Base-by-base conservation (phyloP, 208 protist species). In the Acanthamoeba lenticulata region DNA sequence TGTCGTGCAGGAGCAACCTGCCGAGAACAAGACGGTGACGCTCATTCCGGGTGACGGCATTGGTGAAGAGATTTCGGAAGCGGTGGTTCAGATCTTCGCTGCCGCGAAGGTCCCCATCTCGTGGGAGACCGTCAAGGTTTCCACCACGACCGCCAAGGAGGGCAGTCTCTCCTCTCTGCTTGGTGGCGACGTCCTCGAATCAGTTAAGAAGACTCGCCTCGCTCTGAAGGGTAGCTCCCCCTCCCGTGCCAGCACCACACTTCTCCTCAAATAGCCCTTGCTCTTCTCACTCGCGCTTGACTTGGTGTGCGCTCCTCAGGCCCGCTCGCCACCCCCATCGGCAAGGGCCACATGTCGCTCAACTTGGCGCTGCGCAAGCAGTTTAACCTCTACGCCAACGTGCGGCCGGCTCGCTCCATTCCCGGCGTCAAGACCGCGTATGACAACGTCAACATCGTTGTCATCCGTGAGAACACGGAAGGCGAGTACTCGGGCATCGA, bases 381-480 rank as follows among this genome's bases (percentile, higher is more conserved):
- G 49, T 96, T 97, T 60, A 94, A 95, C 57, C 83, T 96, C 19
- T 97, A 95, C 49, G 96, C 96, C 85, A 97, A 97, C 85, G 95
- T 97, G 49, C 81, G 95, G 65, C 96, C 96, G 60, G 95, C 90
- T 94, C n/a, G 85, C 27, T 94, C 90, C 29, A 72, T 97, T 55
- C 81, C 91, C 90, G 96, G 96, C 62, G 92, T 95, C 91, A 95
- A 96, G 85, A 97, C 96, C 27, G 65, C 85, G 83, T 95, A 97
- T 60, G 62, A 96, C 52, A 88, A 97, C 45, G 95, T 98, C 32
- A 96, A 98, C 86, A 81, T 97, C 5, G 97, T 97, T 40, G 94
- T 97, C 55, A 95, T 98, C n/a, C 96, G 97, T 67, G 97, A 98
- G 79, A 98, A 98, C 94, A 97, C 97, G n/a, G 97, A 98, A 86